Percentiles rank a stretch among this genome's conserved stretches.
Evolutionary conservation across 2,329 filamentous ascomycete genomes (phyloP).

Genomic region (Monilinia fructicola): DNA sequence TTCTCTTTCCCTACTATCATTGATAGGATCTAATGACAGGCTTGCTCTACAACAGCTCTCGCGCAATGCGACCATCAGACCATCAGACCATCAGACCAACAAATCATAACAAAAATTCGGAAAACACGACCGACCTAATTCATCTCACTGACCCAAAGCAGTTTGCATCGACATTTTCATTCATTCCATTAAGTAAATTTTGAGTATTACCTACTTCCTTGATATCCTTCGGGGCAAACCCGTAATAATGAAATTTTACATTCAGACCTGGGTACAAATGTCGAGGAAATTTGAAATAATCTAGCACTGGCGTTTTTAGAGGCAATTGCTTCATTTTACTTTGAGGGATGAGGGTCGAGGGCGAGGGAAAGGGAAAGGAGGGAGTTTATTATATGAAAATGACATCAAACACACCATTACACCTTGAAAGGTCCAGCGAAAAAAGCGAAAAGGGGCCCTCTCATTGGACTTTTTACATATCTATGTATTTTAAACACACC

Average conservation of each 20-base stretch:
- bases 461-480: constrained; percentile 29
- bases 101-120: not conserved
- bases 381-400: constrained; percentile 6
- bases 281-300: constrained; percentile 13
- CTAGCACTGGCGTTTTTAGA: constrained; percentile 28
- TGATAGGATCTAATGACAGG: constrained; percentile 40
- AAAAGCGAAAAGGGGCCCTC: constrained; percentile 23
- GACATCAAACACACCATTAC: constrained; percentile 1
- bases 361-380: not conserved
- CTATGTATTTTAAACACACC: constrained; percentile 25
- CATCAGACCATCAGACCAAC: not conserved
- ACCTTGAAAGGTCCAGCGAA: constrained; percentile 25
- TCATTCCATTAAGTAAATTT: constrained; percentile 27
- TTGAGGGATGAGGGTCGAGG: constrained; percentile 19
- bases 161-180: constrained; percentile 13
- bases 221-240: constrained; percentile 21
- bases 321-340: constrained; percentile 23
- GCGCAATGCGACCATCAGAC: constrained; percentile 7
- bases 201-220: constrained; percentile 27
- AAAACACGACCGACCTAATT: constrained; percentile 13
- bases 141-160: constrained; percentile 10
- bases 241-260: constrained; percentile 26
- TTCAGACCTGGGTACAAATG: constrained; percentile 26
- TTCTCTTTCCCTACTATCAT: constrained; percentile 31
- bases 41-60: constrained; percentile 18